These are phyloP conservation scores for Alternaria ventricosa DNA, from an alignment of 2,329 filamentous ascomycete species.

Conservation along the genomic window DNA sequence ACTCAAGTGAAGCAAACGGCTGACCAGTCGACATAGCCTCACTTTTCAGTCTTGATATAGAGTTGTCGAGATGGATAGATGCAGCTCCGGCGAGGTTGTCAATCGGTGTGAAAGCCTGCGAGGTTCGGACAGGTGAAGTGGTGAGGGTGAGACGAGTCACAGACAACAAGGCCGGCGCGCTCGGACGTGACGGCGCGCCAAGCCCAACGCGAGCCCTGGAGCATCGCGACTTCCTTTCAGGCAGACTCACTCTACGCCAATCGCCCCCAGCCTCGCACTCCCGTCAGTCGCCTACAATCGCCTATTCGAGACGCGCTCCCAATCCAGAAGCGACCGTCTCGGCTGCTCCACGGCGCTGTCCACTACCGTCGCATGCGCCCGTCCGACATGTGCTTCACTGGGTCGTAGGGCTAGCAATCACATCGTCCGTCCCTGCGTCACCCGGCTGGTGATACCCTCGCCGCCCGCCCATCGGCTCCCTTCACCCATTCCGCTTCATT, in stretches of 20 bases:
- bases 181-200: conserved; percentile 18
- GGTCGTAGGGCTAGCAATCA: conserved; percentile 41
- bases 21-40: conserved; percentile 7
- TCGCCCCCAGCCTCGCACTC: neutral
- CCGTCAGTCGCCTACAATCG: neutral
- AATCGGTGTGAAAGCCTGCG: conserved; percentile 20
- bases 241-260: neutral
- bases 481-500: conserved; percentile 17
- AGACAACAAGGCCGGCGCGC: conserved; percentile 15
- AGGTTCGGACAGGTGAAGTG: neutral
- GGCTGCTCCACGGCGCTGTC: conserved; percentile 3
- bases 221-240: conserved; percentile 30
- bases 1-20: conserved; percentile 31
- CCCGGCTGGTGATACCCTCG: conserved; percentile 35
- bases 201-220: conserved; percentile 19
- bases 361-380: conserved; percentile 29
- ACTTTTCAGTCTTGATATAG: neutral
- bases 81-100: conserved; percentile 7
- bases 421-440: conserved; percentile 34
- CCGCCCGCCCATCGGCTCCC: conserved; percentile 26
- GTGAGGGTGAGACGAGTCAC: conserved; percentile 3
- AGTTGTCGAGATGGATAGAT: conserved; percentile 10
- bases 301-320: neutral
- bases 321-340: neutral
- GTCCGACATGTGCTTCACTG: conserved; percentile 38